Conservation (phyloP, 2,329 filamentous ascomycete genomes). For the Xylariaceae sp. region DNA sequence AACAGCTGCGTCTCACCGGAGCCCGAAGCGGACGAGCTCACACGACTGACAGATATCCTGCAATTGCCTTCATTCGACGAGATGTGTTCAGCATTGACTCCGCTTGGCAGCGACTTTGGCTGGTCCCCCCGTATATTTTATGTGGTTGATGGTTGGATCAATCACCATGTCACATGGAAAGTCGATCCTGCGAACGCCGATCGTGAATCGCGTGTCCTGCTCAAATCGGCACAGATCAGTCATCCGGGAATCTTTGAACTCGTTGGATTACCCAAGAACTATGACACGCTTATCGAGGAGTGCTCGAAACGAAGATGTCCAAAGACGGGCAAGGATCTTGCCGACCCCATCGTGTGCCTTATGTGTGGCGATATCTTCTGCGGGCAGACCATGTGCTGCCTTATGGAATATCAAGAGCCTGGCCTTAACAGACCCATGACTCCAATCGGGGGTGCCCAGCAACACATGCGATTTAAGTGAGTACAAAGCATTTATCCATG, state of each 20-base stretch:
- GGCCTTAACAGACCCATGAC: slow-evolving; percentile 36
- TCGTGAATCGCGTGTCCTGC: slow-evolving; percentile 22
- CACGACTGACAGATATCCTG: slow-evolving; percentile 71
- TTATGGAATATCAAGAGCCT: slow-evolving; percentile 52
- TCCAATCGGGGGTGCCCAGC: slow-evolving; percentile 75
- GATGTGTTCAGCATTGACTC: slow-evolving; percentile 60
- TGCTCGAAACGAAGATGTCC: slow-evolving; percentile 79
- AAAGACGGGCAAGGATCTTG: slow-evolving; percentile 83
- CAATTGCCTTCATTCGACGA: slow-evolving; percentile 73
- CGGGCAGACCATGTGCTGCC: slow-evolving; percentile 87
- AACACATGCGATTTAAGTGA: slow-evolving; percentile 76
- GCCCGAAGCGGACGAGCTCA: slow-evolving; percentile 68
- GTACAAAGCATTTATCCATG: slow-evolving; percentile 32
- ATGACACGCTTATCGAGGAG: slow-evolving; percentile 87
- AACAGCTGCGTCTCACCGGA: slow-evolving; percentile 60
- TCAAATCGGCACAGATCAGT: slow-evolving; percentile 48
- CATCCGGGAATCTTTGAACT: slow-evolving; percentile 94
- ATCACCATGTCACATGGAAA: slow-evolving; percentile 49
- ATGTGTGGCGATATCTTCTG: slow-evolving; percentile 98
- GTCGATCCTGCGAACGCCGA: slow-evolving; percentile 4
- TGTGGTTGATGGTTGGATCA: slow-evolving; percentile 66
- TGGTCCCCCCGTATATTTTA: slow-evolving; percentile 44
- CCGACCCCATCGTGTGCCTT: slow-evolving; percentile 85
- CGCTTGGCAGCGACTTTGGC: slow-evolving; percentile 39
- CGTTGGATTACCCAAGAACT: slow-evolving; percentile 85